Conservation (phyloP, 2,329 filamentous ascomycete species). For the Penicillium rolfsii region DNA sequence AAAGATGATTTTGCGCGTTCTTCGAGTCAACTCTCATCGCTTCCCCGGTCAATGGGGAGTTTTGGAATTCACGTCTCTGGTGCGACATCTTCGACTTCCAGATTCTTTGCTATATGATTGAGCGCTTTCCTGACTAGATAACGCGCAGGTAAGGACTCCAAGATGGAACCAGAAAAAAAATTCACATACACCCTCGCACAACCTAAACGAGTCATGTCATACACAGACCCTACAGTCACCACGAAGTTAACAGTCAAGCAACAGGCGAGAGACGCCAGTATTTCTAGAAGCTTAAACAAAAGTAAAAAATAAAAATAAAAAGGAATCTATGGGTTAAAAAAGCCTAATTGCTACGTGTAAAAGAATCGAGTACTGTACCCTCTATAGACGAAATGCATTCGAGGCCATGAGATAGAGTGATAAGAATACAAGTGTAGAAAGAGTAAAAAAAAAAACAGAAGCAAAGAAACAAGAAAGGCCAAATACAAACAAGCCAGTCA, state of each 20-base stretch:
- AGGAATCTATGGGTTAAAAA: neutral
- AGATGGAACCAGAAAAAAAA: neutral
- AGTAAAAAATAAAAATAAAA: neutral
- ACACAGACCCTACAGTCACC: too few relatives aligned
- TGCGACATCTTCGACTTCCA: too few relatives aligned
- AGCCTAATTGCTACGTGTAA: constrained; percentile 20
- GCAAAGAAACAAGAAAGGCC: constrained; percentile 10
- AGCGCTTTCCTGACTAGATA: too few relatives aligned
- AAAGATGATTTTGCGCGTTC: too few relatives aligned
- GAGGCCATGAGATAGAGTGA: constrained; percentile 6
- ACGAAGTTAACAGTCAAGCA: neutral
- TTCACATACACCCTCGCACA: neutral
- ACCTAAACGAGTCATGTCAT: neutral
- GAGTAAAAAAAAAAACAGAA: constrained; percentile 4
- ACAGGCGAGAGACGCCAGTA: neutral
- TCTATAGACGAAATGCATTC: constrained; percentile 11
- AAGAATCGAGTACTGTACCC: constrained; percentile 8
- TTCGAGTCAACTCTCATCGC: too few relatives aligned
- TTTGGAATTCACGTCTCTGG: too few relatives aligned
- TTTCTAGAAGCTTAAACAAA: neutral
- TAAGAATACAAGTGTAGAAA: constrained; percentile 22
- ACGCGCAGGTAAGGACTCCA: too few relatives aligned
- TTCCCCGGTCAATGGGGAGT: too few relatives aligned
- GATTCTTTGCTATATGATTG: too few relatives aligned
- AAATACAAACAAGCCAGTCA: constrained; percentile 8